A percentile compares a stretch with the other conserved stretches of the same genome.
Conservation (phyloP, 345 rosid species). For the Aquilaria sinensis region DNA sequence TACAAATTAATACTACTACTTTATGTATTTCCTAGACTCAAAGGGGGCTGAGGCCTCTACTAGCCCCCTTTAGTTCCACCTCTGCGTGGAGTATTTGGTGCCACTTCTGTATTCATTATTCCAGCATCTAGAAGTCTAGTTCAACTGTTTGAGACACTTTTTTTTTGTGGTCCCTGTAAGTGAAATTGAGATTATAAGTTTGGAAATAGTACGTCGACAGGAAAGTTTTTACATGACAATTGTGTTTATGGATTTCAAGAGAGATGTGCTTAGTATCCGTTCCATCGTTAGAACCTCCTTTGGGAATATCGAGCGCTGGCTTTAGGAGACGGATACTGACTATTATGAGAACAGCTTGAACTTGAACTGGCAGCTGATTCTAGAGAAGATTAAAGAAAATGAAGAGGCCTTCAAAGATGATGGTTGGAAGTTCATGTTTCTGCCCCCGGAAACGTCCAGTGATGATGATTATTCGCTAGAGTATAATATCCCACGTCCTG, state of each 20-base stretch:
- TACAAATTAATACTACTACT: no score
- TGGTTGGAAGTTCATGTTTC: conserved; percentile 81
- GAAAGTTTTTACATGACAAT: conserved; percentile 91
- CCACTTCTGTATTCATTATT: conserved; percentile 69
- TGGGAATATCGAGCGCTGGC: conserved; percentile 91
- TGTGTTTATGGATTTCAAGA: conserved; percentile 88
- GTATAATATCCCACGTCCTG: conserved; percentile 68
- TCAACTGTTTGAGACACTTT: conserved; percentile 74
- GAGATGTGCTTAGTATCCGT: conserved; percentile 78
- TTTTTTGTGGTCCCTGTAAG: conserved; percentile 72
- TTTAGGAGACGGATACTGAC: conserved; percentile 79
- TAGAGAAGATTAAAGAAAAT: conserved; percentile 85
- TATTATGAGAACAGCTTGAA: conserved; percentile 92
- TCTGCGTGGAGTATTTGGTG: conserved; percentile 62
- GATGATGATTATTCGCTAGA: conserved; percentile 69
- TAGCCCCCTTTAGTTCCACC: no score
- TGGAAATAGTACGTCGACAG: conserved; percentile 89
- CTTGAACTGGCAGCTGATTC: conserved; percentile 85
- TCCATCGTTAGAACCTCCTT: conserved; percentile 71
- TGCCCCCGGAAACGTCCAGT: conserved; percentile 76
- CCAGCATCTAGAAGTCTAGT: conserved; percentile 93
- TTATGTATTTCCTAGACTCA: no score
- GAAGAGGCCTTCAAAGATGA: conserved; percentile 75
- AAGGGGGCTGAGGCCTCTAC: no score
- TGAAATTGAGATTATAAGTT: conserved; percentile 93